These are phyloP conservation scores for Wickerhamomyces alni DNA, from an alignment of 805 yeast genomes.

Conservation along the genomic window DNA sequence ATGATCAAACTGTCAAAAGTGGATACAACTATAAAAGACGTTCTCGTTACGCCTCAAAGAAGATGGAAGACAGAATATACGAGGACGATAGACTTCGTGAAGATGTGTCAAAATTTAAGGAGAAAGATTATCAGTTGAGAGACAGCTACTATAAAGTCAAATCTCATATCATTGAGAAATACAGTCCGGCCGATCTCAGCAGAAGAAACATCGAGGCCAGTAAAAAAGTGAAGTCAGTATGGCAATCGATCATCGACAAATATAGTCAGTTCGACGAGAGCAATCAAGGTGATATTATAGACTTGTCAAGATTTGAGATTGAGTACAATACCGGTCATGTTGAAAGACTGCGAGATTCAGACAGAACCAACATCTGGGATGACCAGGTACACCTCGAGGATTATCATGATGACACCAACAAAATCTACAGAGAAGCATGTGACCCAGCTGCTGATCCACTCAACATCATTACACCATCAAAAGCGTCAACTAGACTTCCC, in stretches of 20 bases:
- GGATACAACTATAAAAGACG: too few relatives aligned
- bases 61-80: too few relatives aligned
- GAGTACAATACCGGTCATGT: slow-evolving; percentile 20
- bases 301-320: slow-evolving; percentile 15
- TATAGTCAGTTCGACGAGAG: slow-evolving; percentile 24
- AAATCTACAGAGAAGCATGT: neutral
- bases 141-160: neutral
- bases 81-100: neutral
- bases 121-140: neutral
- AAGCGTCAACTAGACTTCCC: neutral
- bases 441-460: slow-evolving; percentile 4
- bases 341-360: slow-evolving; percentile 2
- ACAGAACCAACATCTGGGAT: slow-evolving; percentile 16
- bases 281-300: slow-evolving; percentile 31
- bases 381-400: slow-evolving; percentile 6
- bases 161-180: neutral
- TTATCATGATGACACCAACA: neutral
- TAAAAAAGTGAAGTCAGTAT: slow-evolving; percentile 21
- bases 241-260: slow-evolving; percentile 27
- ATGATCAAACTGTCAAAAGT: neutral
- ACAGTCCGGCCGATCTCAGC: neutral
- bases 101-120: neutral
- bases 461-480: neutral
- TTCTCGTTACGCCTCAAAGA: too few relatives aligned
- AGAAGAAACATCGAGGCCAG: slow-evolving; percentile 13